phyloP scores from a whole-genome alignment of 225 moss, liverwort and hornwort genomes.

The Sphagnum contortum region DNA sequence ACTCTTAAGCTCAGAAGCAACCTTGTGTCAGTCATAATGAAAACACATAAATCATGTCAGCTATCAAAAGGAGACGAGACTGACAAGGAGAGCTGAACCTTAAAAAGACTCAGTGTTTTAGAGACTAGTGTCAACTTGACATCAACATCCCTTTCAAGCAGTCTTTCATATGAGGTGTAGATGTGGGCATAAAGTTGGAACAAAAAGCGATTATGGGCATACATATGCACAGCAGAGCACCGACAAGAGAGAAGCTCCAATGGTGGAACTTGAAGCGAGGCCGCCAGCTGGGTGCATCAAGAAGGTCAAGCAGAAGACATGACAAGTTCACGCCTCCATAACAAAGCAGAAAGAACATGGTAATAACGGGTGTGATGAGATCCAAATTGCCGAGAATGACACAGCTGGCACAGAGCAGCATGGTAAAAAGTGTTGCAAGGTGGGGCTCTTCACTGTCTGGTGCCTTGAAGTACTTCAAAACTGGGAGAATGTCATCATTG shows the following conservation, averaged over 20 bases:
- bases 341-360: constrained; percentile 98
- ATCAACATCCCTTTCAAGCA: too few relatives aligned
- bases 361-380: constrained; percentile 88
- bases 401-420: constrained; percentile 94
- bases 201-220: background rate
- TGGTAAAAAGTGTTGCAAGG: constrained; percentile 86
- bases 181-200: too few relatives aligned
- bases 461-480: constrained; percentile 92
- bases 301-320: constrained; percentile 90
- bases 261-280: constrained; percentile 98
- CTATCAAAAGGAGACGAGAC: too few relatives aligned
- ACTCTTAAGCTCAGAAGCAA: background rate
- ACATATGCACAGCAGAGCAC: constrained; percentile 91
- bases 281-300: constrained; percentile 99
- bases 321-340: constrained; percentile 95
- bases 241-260: constrained; percentile 91
- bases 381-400: constrained; percentile 97
- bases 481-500: constrained; percentile 89
- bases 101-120: too few relatives aligned
- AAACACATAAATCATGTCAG: too few relatives aligned
- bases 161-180: too few relatives aligned
- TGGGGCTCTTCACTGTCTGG: constrained; percentile 88
- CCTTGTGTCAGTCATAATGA: too few relatives aligned
- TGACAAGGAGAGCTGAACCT: too few relatives aligned
- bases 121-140: too few relatives aligned